phyloP scores from a whole-genome alignment of 2,329 filamentous ascomycete species.

The Sporothrix mexicana region DNA sequence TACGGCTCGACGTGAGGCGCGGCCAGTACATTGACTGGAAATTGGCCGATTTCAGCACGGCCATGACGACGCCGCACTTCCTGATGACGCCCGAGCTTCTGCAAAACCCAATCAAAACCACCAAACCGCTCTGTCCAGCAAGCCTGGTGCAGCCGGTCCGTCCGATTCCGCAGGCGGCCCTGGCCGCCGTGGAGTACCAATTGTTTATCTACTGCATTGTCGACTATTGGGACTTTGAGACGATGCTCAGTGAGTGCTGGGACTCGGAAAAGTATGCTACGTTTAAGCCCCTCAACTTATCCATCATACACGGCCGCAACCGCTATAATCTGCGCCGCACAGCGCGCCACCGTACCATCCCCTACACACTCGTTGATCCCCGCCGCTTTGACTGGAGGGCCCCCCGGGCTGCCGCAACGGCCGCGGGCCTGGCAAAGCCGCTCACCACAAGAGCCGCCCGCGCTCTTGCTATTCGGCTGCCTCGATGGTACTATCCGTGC shows the following conservation, averaged over 20 bases:
- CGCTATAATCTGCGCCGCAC: background rate
- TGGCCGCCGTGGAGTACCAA: constrained; percentile 32
- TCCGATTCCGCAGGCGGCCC: background rate
- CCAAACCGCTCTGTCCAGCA: background rate
- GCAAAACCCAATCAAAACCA: background rate
- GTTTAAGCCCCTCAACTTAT: background rate
- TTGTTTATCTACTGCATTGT: constrained; percentile 29
- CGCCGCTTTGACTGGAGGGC: constrained; percentile 1
- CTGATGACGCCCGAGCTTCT: background rate
- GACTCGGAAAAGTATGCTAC: background rate
- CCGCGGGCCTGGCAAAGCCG: background rate
- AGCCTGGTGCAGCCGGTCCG: background rate
- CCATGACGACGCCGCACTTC: constrained; percentile 41
- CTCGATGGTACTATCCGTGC: background rate
- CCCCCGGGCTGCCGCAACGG: background rate
- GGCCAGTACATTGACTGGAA: constrained; percentile 40
- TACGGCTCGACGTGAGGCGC: constrained; percentile 32
- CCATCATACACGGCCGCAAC: background rate
- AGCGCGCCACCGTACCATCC: background rate
- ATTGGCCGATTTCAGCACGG: constrained; percentile 40
- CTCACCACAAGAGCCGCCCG: background rate
- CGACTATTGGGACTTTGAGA: constrained; percentile 36
- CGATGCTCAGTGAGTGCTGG: constrained; percentile 17
- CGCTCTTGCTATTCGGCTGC: background rate
- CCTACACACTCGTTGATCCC: constrained; percentile 6